These are phyloP conservation scores for Hymenoscyphus salicellus DNA, from an alignment of 2,329 filamentous ascomycete species.

Conservation along the genomic window DNA sequence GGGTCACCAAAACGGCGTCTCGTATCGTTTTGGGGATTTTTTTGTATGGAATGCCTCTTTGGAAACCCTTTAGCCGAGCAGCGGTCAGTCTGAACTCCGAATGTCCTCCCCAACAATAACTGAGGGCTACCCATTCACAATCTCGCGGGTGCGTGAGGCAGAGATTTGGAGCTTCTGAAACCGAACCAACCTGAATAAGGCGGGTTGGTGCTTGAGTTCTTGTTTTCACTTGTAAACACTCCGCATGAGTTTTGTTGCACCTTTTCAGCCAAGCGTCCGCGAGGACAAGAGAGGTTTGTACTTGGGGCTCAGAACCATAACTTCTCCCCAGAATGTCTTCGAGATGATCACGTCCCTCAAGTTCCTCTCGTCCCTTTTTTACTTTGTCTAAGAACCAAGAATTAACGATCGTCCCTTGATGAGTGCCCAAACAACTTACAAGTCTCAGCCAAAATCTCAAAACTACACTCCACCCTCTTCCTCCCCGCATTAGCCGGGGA, in stretches of 20 bases:
- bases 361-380: neutral
- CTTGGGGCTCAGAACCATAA: neutral
- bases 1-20: constrained; percentile 1
- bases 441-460: neutral
- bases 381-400: neutral
- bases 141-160: neutral
- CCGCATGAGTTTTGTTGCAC: neutral
- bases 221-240: neutral
- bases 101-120: neutral
- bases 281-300: neutral
- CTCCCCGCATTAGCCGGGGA: neutral
- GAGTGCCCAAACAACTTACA: neutral
- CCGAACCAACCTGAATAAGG: neutral
- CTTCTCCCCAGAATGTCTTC: neutral
- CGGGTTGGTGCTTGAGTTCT: neutral
- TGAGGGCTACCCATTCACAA: neutral
- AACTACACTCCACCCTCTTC: neutral
- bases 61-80: neutral
- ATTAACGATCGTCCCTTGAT: neutral
- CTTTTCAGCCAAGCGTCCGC: neutral
- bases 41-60: neutral
- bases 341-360: neutral
- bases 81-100: neutral
- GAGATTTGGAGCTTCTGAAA: neutral
- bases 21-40: neutral